Evolutionary conservation across 2,329 filamentous ascomycete genomes (phyloP).

Genomic region (Ophiostoma populinum): DNA sequence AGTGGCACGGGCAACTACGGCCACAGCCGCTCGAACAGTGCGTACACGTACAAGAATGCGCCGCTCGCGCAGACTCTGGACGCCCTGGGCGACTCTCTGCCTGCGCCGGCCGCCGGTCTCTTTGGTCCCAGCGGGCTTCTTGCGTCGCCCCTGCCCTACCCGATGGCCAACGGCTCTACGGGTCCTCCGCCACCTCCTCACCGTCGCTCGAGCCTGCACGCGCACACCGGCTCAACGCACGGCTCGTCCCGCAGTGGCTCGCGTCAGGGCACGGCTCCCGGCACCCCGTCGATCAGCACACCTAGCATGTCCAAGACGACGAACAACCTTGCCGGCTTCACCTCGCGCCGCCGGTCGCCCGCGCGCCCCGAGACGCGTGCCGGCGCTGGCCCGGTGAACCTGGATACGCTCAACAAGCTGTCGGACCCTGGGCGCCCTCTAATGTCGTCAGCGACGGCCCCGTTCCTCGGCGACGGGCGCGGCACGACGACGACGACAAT

Average conservation of each 20-base stretch:
- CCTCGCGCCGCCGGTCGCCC: constrained; percentile 16
- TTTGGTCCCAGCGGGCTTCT: constrained; percentile 19
- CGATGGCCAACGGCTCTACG: constrained; percentile 8
- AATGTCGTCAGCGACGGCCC: too few species aligned
- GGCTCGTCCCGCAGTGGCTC: constrained; percentile 9
- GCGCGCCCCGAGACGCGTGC: constrained; percentile 6
- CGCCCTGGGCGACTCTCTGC: constrained; percentile 28
- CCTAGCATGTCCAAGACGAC: too few species aligned
- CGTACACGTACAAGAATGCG: constrained; percentile 6
- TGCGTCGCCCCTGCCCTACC: constrained; percentile 14
- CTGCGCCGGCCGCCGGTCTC: constrained; percentile 20
- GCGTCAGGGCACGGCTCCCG: constrained; percentile 8
- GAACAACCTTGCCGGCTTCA: too few species aligned
- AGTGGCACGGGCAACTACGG: not conserved
- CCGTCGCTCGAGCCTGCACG: constrained; percentile 35
- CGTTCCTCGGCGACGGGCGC: not conserved
- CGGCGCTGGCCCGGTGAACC: not conserved
- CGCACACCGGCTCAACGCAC: constrained; percentile 20
- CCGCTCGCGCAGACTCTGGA: constrained; percentile 21
- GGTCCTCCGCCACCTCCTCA: constrained; percentile 30
- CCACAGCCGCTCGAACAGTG: too few species aligned
- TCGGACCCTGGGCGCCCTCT: too few species aligned
- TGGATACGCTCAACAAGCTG: too few species aligned
- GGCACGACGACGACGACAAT: not conserved
- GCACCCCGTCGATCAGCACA: constrained; percentile 9